A percentile compares a stretch with the other conserved stretches of the same genome.
These are phyloP conservation scores for Starmerella etchellsii DNA, from an alignment of 805 yeast species.

Conservation along the genomic window DNA sequence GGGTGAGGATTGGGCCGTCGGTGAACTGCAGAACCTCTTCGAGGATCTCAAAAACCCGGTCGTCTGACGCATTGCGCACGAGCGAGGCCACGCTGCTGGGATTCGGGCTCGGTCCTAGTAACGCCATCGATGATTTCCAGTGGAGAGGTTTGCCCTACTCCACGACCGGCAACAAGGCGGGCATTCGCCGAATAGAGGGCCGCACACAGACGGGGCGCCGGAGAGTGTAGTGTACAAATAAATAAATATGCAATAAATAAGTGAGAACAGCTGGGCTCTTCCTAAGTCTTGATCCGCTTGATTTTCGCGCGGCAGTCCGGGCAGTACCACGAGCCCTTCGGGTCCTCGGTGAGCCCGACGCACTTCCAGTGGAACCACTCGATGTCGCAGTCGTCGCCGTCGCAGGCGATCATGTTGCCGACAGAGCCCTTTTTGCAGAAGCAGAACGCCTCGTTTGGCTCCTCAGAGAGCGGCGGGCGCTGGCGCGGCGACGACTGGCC, in stretches of 20 bases:
- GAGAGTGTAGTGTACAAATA: constrained; percentile 1
- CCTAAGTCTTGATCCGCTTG: constrained; percentile 1
- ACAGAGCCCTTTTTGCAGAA: constrained; percentile 88
- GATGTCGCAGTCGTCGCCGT: constrained; percentile 69
- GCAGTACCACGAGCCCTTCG: constrained; percentile 90
- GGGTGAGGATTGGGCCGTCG: constrained; percentile 16
- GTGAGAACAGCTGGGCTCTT: not conserved
- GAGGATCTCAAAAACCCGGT: constrained; percentile 7
- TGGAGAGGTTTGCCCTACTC: too few species aligned
- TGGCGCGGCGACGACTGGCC: constrained; percentile 7
- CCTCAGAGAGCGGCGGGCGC: constrained; percentile 30
- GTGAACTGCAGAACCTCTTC: constrained; percentile 13
- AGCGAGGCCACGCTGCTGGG: constrained; percentile 9
- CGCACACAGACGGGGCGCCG: too few species aligned
- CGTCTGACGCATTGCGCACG: constrained; percentile 3
- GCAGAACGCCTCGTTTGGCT: constrained; percentile 58
- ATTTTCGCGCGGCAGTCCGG: constrained; percentile 50
- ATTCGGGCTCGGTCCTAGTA: constrained; percentile 13
- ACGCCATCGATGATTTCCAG: constrained; percentile 6
- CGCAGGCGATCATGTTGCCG: constrained; percentile 96
- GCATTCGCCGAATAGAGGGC: too few species aligned
- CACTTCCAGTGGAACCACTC: constrained; percentile 98
- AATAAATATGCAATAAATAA: not conserved
- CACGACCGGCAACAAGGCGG: too few species aligned
- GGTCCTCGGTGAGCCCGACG: constrained; percentile 79